Conservation (phyloP, 768 basidiomycete species). For the Chalciporus piperatus region DNA sequence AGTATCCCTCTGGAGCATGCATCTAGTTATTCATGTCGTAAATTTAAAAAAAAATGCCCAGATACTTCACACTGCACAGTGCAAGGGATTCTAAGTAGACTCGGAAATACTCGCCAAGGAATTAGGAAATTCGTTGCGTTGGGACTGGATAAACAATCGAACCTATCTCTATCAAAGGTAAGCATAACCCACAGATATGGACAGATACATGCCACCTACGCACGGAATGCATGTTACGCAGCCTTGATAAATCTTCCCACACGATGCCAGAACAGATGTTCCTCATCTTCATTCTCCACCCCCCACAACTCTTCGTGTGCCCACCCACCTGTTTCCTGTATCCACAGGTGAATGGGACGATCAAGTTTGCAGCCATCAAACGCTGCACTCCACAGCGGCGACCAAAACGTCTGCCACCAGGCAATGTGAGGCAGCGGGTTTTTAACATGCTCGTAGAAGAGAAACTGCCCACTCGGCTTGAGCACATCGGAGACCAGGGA, state of each 20-base stretch:
- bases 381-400: slow-evolving; percentile 58
- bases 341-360: slow-evolving; percentile 48
- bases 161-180: neutral
- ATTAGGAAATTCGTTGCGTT: no score
- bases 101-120: no score
- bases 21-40: no score
- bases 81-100: no score
- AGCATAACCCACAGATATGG: neutral
- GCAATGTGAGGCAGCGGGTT: slow-evolving; percentile 51
- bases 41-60: no score
- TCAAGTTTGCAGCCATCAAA: slow-evolving; percentile 69
- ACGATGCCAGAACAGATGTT: slow-evolving; percentile 59
- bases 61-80: neutral
- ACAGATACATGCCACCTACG: neutral
- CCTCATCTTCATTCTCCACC: slow-evolving; percentile 51
- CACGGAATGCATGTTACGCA: slow-evolving; percentile 1
- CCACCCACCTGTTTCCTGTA: slow-evolving; percentile 50
- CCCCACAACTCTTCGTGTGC: slow-evolving; percentile 43
- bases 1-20: no score
- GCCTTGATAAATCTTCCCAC: slow-evolving; percentile 56
- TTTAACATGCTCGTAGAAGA: slow-evolving; percentile 72
- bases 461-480: slow-evolving; percentile 59
- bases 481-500: slow-evolving; percentile 51
- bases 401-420: slow-evolving; percentile 75
- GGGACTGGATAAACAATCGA: no score